Conservation (phyloP, 371 early-diverging fungal species). For the Circinella minor region DNA sequence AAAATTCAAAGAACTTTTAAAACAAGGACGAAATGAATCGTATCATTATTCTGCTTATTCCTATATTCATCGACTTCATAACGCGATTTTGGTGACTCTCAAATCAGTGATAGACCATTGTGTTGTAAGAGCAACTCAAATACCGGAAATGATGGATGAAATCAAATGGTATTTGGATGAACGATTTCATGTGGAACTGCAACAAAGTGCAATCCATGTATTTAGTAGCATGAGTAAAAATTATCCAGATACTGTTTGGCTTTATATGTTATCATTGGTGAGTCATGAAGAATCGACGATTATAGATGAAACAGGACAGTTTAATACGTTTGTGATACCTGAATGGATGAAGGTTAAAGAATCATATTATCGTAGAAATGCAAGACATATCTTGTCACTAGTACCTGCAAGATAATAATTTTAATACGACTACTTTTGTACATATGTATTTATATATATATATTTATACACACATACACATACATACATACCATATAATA, state of each 20-base stretch:
- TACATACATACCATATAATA: too few species aligned
- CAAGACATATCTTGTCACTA: neutral
- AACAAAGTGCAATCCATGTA: constrained; percentile 26
- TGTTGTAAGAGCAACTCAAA: constrained; percentile 23
- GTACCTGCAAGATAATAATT: constrained; percentile 3
- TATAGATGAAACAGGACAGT: constrained; percentile 5
- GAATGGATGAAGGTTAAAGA: constrained; percentile 26
- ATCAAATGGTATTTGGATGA: constrained; percentile 31
- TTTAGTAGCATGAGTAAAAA: constrained; percentile 26
- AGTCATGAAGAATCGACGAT: constrained; percentile 11
- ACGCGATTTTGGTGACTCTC: constrained; percentile 36
- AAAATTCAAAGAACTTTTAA: constrained; percentile 34
- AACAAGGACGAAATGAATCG: constrained; percentile 11
- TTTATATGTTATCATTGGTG: constrained; percentile 25
- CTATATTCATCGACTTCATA: constrained; percentile 36
- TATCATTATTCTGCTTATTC: constrained; percentile 43
- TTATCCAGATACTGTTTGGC: constrained; percentile 54
- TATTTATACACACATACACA: too few species aligned
- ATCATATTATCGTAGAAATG: constrained; percentile 10
- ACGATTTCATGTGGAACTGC: constrained; percentile 35
- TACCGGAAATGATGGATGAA: constrained; percentile 34
- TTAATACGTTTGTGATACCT: constrained; percentile 32
- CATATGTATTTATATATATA: too few species aligned
- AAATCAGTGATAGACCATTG: constrained; percentile 28
- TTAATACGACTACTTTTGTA: neutral